Evolutionary conservation across 345 rosid genomes (phyloP).

Genomic region (Stellera chamaejasme): DNA sequence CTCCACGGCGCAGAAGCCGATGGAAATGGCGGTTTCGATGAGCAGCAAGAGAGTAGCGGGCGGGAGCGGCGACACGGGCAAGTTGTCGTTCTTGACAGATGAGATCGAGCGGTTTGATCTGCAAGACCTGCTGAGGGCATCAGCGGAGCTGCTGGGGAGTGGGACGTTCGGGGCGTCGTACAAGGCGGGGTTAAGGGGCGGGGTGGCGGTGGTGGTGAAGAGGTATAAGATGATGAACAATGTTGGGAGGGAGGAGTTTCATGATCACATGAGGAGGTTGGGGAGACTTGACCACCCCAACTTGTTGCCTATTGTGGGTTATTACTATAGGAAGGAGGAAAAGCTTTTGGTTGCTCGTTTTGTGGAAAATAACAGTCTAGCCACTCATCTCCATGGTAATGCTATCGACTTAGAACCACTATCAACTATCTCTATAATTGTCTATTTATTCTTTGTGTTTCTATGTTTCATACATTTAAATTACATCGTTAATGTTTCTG

Average conservation of each 20-base stretch:
- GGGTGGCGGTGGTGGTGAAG: constrained; percentile 64
- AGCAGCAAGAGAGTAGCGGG: constrained; percentile 17
- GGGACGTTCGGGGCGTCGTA: constrained; percentile 76
- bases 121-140: constrained; percentile 71
- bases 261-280: constrained; percentile 58
- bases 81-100: constrained; percentile 43
- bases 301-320: constrained; percentile 61
- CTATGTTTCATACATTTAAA: no score
- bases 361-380: constrained; percentile 64
- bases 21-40: constrained; percentile 7
- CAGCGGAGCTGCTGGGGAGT: constrained; percentile 75
- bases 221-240: constrained; percentile 64
- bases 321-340: constrained; percentile 66
- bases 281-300: constrained; percentile 68
- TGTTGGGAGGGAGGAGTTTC: constrained; percentile 49
- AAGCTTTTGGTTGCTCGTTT: constrained; percentile 71
- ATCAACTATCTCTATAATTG: no score
- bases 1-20: constrained; percentile 7
- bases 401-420: no score
- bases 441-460: no score
- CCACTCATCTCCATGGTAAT: constrained; percentile 71
- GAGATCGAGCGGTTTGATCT: constrained; percentile 54
- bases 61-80: constrained; percentile 27
- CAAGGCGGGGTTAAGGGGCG: constrained; percentile 50
- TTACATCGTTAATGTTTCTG: no score